Evolutionary conservation across 176 grass and related monocot species (phyloP).

Genomic region (Carex cristatella): DNA sequence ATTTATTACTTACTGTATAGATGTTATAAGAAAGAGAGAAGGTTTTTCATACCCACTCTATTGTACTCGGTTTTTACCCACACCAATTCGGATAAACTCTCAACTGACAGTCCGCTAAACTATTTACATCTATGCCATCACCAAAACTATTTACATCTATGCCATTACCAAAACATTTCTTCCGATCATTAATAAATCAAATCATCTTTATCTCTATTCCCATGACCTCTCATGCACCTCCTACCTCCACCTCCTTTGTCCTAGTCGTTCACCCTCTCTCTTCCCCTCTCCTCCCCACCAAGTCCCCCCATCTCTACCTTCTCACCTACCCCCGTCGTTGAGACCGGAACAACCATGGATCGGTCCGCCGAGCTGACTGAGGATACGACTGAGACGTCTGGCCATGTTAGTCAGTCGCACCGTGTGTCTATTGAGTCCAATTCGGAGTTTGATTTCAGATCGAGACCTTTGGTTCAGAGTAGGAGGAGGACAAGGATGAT

Average conservation of each 20-base stretch:
- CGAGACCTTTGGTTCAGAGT: slow-evolving; percentile 32
- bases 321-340: slow-evolving; percentile 84
- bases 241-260: slow-evolving; percentile 32
- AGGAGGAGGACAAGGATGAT: not conserved
- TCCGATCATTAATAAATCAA: no score
- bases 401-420: not conserved
- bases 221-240: slow-evolving; percentile 39
- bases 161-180: no score
- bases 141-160: no score
- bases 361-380: slow-evolving; percentile 61
- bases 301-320: slow-evolving; percentile 13
- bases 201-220: slow-evolving; percentile 32
- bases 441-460: slow-evolving; percentile 32
- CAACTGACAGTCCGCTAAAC: no score
- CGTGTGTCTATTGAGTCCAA: slow-evolving; percentile 27
- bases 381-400: not conserved
- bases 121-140: no score
- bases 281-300: slow-evolving; percentile 39
- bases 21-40: no score
- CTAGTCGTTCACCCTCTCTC: slow-evolving; percentile 72
- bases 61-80: no score
- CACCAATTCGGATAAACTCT: no score
- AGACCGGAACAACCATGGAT: slow-evolving; percentile 54
- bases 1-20: no score
- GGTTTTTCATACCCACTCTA: no score